Evolutionary conservation across 2,329 filamentous ascomycete species (phyloP).

Genomic region (Plectosphaerella plurivora): DNA sequence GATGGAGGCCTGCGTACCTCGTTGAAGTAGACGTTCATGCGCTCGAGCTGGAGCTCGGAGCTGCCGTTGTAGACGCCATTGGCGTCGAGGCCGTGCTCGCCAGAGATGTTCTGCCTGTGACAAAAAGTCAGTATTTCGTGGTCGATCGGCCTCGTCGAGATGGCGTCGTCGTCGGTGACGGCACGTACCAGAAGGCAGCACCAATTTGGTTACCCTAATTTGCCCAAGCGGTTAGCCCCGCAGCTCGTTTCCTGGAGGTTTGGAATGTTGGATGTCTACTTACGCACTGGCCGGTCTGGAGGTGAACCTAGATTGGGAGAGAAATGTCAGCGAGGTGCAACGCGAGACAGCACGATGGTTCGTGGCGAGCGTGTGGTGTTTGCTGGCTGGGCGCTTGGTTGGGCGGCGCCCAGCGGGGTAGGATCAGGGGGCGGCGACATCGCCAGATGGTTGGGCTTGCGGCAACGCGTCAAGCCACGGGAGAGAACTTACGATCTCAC

Average conservation of each 20-base stretch:
- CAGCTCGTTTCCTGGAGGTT: conserved; percentile 1
- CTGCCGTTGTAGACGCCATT: conserved; percentile 98
- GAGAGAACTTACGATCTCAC: conserved; percentile 59
- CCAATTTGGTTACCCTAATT: conserved; percentile 98
- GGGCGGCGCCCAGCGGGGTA: conserved; percentile 11
- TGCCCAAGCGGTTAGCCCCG: conserved; percentile 29
- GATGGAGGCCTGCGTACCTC: conserved; percentile 36
- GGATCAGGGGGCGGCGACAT: conserved; percentile 25
- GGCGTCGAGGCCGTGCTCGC: conserved; percentile 95
- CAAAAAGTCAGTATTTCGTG: conserved; percentile 29
- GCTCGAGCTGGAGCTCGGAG: conserved; percentile 98
- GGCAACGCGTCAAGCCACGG: neutral
- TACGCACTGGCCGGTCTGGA: conserved; percentile 99
- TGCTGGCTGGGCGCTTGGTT: neutral
- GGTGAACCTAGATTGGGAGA: conserved; percentile 74
- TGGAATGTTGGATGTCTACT: conserved; percentile 25
- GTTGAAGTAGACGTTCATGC: conserved; percentile 99
- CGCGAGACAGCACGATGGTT: neutral
- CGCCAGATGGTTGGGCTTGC: neutral
- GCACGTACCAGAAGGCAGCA: conserved; percentile 93
- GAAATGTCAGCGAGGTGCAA: conserved; percentile 45
- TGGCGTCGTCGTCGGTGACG: conserved; percentile 4
- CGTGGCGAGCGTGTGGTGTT: neutral
- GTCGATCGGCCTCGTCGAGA: conserved; percentile 1
- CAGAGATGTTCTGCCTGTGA: conserved; percentile 72